Evolutionary conservation across 768 basidiomycete genomes (phyloP).

Genomic region (Lentinula guzmanii): DNA sequence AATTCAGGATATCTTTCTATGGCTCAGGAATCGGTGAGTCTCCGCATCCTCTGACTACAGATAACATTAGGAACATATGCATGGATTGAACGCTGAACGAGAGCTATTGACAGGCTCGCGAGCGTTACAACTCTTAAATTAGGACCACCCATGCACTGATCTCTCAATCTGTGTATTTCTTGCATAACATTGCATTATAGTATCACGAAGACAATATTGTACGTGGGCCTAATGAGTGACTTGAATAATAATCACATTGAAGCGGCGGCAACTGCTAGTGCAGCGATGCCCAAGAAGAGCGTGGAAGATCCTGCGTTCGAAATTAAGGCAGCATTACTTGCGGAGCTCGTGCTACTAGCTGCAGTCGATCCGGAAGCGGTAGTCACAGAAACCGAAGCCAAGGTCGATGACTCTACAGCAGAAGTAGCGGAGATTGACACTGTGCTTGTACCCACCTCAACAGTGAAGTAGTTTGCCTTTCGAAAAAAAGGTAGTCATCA

Average conservation of each 20-base stretch:
- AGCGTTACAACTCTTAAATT: slow-evolving; percentile 18
- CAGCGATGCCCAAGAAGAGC: not conserved
- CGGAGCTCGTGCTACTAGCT: not conserved
- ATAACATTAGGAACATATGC: not conserved
- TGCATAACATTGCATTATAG: not conserved
- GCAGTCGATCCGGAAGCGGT: not conserved
- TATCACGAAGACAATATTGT: too few species aligned
- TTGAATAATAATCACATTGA: not conserved
- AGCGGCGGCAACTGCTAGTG: not conserved
- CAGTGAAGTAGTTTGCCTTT: slow-evolving; percentile 67
- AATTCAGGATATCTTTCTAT: slow-evolving; percentile 66
- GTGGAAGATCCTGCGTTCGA: not conserved
- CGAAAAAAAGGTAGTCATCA: slow-evolving; percentile 4
- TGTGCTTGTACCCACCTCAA: slow-evolving; percentile 61
- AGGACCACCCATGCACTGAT: too few species aligned
- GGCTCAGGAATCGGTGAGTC: slow-evolving; percentile 64
- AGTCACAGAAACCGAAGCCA: slow-evolving; percentile 15
- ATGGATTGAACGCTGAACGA: slow-evolving; percentile 2
- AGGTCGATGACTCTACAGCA: slow-evolving; percentile 60
- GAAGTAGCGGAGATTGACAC: slow-evolving; percentile 50
- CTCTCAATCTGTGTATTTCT: not conserved
- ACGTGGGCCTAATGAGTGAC: not conserved
- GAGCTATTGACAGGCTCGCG: slow-evolving; percentile 22
- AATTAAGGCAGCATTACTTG: not conserved
- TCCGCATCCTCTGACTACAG: not conserved